These are phyloP conservation scores for Rhizophora mangle DNA, from an alignment of 345 rosid species.

Conservation along the genomic window DNA sequence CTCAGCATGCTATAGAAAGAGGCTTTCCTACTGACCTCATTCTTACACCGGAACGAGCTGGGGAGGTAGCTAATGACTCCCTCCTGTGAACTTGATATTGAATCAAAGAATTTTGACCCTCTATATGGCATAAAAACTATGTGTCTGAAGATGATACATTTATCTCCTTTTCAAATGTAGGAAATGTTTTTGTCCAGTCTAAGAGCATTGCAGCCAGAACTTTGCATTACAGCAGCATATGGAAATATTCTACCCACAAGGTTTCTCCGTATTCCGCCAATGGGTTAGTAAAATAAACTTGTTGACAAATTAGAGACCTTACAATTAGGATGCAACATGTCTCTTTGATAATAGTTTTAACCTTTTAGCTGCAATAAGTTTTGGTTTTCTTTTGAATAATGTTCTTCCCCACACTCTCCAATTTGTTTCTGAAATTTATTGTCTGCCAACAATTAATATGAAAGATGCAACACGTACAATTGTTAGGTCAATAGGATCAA, in stretches of 20 bases:
- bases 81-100: not conserved
- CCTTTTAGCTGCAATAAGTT: not conserved
- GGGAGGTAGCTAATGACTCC: slow-evolving; percentile 54
- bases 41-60: slow-evolving; percentile 78
- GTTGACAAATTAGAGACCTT: not conserved
- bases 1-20: slow-evolving; percentile 70
- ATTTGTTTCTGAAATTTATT: no score
- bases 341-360: slow-evolving; percentile 2
- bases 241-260: slow-evolving; percentile 85
- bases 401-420: no score
- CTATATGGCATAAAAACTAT: not conserved
- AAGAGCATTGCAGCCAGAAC: slow-evolving; percentile 78
- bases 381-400: no score
- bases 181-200: slow-evolving; percentile 60
- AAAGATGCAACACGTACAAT: no score
- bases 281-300: slow-evolving; percentile 52
- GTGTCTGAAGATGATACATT: not conserved
- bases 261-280: slow-evolving; percentile 72
- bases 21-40: slow-evolving; percentile 78
- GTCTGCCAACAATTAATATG: no score
- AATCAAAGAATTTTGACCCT: not conserved
- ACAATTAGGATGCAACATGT: not conserved
- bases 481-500: no score
- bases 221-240: slow-evolving; percentile 93
- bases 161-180: slow-evolving; percentile 35